A percentile compares a stretch with the other conserved stretches of the same genome.
phyloP scores from a whole-genome alignment of 495 filamentous ascomycete genomes.

The Hypoxylon lenormandii region DNA sequence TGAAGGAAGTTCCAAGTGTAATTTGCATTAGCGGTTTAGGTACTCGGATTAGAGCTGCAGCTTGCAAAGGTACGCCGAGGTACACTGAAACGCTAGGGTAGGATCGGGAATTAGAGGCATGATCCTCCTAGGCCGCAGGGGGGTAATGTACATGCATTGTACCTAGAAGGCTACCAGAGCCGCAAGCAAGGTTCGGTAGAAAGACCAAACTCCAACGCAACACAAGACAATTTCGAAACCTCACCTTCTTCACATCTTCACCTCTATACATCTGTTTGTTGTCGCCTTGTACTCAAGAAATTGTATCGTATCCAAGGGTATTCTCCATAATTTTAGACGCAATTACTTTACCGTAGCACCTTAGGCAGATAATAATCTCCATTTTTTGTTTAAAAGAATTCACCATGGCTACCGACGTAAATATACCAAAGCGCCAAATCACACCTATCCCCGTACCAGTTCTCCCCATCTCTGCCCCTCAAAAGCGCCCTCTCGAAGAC shows the following conservation, averaged over 20 bases:
- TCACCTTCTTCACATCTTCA: too few relatives aligned
- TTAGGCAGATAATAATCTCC: neutral
- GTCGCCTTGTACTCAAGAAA: neutral
- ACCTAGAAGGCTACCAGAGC: slow-evolving; percentile 22
- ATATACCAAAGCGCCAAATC: slow-evolving; percentile 56
- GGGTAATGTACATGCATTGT: too few relatives aligned
- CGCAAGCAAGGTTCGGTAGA: slow-evolving; percentile 19
- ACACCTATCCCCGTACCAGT: slow-evolving; percentile 54
- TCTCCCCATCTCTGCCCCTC: slow-evolving; percentile 63
- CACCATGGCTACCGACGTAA: slow-evolving; percentile 55
- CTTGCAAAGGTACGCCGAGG: neutral
- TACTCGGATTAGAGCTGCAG: too few relatives aligned
- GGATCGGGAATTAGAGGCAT: slow-evolving; percentile 8
- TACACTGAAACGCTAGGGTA: slow-evolving; percentile 19
- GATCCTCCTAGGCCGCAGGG: too few relatives aligned
- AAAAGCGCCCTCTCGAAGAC: slow-evolving; percentile 67
- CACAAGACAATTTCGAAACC: too few relatives aligned
- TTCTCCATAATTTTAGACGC: too few relatives aligned
- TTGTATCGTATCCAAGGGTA: too few relatives aligned
- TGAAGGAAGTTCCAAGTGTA: too few relatives aligned
- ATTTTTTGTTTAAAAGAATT: slow-evolving; percentile 9
- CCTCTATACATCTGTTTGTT: neutral
- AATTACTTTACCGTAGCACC: too few relatives aligned
- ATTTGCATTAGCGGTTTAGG: too few relatives aligned
- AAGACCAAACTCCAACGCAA: slow-evolving; percentile 11